Evolutionary conservation across 352 stramenopile genomes (phyloP), one percentile per base, ranked within the genome.

Genomic region (Plasmopara halstedii): DNA sequence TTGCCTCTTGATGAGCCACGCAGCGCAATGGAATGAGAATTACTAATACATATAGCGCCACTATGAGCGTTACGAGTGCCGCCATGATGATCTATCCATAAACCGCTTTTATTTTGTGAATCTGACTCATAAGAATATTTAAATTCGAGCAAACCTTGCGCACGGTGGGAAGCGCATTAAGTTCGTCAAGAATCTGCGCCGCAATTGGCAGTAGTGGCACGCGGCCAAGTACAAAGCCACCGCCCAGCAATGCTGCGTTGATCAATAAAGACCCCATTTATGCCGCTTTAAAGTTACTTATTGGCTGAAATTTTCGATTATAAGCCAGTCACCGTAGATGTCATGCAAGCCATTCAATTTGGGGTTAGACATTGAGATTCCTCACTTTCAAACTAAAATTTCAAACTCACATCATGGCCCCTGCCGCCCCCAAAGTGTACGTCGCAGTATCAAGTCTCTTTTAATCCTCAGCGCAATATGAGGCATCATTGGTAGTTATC

Each of bases 321-420:
- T 73, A 11, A 58, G 3, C 67, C 67, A 78, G 64, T 75, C 11
- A 22, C 0, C 2, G 14, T 14, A 14, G 19, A 35, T 39, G 27
- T 48, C 29, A 32, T 50, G 21, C 56, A 50, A 34, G 42, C 59
- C 55, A 68, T 63, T 77, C 68, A 72, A 73, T 64, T 53, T 20
- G n/a, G 9, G 20, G 19, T 87, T 90, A 88, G 75, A 90, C 88
- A 90, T 75, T 71, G 79, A 74, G 88, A 85, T 73, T 87, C 83
- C 58, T n/a, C n/a, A n/a, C n/a, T 87, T 90, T 90, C 79, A 90
- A 90, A 90, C 79, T 71, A 75, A 74, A 88, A 85, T 73, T 87
- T 85, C 58, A 53, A 36, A 67, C 58, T 74, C 66, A 64, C 56
- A 70, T 55, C 67, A 90, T 90, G 79, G 73, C 79, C 71, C 71